A percentile compares a stretch with the other conserved stretches of the same genome.
These are phyloP conservation scores for Neodidymelliopsis sp. DNA, from an alignment of 2,329 filamentous ascomycete genomes.

Conservation along the genomic window DNA sequence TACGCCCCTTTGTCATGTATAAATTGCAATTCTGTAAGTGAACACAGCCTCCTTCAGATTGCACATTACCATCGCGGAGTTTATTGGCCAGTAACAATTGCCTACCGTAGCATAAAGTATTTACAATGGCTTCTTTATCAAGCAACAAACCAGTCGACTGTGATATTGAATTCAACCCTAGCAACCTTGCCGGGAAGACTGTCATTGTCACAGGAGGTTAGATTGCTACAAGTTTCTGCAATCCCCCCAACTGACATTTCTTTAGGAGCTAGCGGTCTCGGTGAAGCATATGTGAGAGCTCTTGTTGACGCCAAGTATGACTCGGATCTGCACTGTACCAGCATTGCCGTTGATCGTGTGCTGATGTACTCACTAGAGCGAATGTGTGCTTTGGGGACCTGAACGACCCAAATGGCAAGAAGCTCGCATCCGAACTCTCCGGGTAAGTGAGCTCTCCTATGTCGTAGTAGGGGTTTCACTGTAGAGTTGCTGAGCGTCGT, in stretches of 20 bases:
- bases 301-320: too few relatives aligned
- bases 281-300: too few relatives aligned
- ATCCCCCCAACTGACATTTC: not conserved
- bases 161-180: not conserved
- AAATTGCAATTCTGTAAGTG: too few relatives aligned
- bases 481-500: not conserved
- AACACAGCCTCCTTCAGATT: too few relatives aligned
- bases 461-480: not conserved
- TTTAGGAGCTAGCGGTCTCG: not conserved
- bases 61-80: too few relatives aligned
- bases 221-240: not conserved
- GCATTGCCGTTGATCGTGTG: too few relatives aligned
- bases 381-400: not conserved
- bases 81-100: too few relatives aligned
- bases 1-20: too few relatives aligned
- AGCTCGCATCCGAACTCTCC: not conserved
- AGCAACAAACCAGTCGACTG: not conserved
- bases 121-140: not conserved
- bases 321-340: too few relatives aligned
- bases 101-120: not conserved
- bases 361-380: constrained; percentile 3
- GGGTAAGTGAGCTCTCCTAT: constrained; percentile 1
- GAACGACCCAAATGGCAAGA: not conserved
- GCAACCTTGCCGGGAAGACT: constrained; percentile 4
- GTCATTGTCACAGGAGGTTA: constrained; percentile 15